Evolutionary conservation across 192 early-diverging fungal species (phyloP), one percentile per base, ranked within the genome.

Genomic region (Pecoramyces ruminantium): DNA sequence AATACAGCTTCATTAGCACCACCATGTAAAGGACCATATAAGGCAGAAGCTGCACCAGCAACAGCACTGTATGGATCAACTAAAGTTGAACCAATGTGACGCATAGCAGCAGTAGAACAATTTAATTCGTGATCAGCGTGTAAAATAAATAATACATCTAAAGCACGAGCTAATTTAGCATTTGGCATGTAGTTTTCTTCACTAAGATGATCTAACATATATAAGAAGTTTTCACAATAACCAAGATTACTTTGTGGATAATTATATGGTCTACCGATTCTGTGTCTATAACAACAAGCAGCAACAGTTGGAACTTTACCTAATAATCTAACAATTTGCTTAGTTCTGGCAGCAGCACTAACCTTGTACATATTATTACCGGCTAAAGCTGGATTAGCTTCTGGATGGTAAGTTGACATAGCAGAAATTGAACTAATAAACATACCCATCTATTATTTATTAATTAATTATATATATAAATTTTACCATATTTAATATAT

Each of bases 71-170:
- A 92, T 27, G 85, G 85, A 83, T 92, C 92, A 25, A 92, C 89
- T 13, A 85, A 78, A 84, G 90, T 88, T 9, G 86, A 87, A 5
- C 88, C 90, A 77, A 93, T 85, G 79, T 93, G 92, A 78, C 92
- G 82, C 87, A 93, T 92, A 27, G 91, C 91, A 8, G 91, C 92
- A 29, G 85, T 87, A 21, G 86, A 86, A 77, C 85, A 86, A 77
- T 86, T 86, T 40, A 38, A 82, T 77, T 87, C 88, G 78, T 88
- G 87, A 79, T 92, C 92, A 29, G 92, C 92, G 78, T 92, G 90
- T 78, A 93, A 81, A 81, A 93, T 93, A 82, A 93, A 93, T 78
- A 93, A 84, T 30, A 92, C 82, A 83, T 93, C 92, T 51, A 93
- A 84, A 9, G 91, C 91, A n/a, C 83, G 79, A 12, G 89, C 87